These are phyloP conservation scores for Phyllachora maydis DNA, from an alignment of 2,329 filamentous ascomycete species.

Conservation along the genomic window DNA sequence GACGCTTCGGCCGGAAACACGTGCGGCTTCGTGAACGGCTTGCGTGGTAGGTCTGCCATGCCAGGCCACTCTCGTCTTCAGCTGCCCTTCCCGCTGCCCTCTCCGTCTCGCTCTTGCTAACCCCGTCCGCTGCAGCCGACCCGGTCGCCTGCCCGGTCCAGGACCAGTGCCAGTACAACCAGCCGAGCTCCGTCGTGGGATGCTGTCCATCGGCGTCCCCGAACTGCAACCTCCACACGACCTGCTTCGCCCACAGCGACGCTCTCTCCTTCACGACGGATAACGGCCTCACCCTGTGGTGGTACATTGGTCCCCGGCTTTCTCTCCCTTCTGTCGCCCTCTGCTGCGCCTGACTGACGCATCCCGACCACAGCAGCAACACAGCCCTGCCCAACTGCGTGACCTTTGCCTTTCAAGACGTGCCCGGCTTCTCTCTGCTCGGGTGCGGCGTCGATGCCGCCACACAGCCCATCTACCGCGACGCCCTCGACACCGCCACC, in stretches of 20 bases:
- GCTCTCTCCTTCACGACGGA: constrained; percentile 5
- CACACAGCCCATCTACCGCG: constrained; percentile 7
- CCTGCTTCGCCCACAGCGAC: constrained; percentile 9
- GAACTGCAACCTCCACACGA: constrained; percentile 8
- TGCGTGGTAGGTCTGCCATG: constrained; percentile 5
- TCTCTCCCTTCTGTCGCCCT: no score
- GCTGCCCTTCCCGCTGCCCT: no score
- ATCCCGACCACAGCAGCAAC: constrained; percentile 5
- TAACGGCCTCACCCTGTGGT: constrained; percentile 10
- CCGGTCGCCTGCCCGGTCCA: constrained; percentile 10
- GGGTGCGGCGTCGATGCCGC: constrained; percentile 9
- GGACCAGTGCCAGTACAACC: constrained; percentile 11
- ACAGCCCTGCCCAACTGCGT: constrained; percentile 9
- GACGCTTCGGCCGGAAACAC: constrained; percentile 10
- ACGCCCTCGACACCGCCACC: constrained; percentile 1
- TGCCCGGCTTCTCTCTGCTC: constrained; percentile 10
- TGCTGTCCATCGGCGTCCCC: constrained; percentile 11
- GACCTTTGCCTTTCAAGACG: constrained; percentile 6
- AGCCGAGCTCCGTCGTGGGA: constrained; percentile 8
- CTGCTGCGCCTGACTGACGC: no score
- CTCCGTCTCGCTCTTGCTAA: no score
- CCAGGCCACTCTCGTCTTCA: background rate
- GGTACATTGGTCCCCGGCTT: no score
- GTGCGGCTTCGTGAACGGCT: constrained; percentile 11
- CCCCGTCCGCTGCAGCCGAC: constrained; percentile 1